phyloP scores from a whole-genome alignment of 225 moss, liverwort and hornwort species.

The Bryoerythrophyllum caledonicum region DNA sequence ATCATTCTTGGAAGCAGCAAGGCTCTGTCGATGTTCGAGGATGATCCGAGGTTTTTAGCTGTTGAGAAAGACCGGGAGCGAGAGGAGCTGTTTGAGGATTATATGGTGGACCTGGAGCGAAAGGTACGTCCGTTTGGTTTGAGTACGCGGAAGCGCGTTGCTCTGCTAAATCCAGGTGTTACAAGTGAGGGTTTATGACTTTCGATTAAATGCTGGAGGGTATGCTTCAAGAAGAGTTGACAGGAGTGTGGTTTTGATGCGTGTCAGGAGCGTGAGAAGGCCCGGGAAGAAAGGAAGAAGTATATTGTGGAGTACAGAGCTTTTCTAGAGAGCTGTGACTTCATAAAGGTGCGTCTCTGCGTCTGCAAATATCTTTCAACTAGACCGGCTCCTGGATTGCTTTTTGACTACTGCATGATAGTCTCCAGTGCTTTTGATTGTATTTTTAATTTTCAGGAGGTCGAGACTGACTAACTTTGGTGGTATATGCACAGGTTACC shows the following conservation, averaged over 20 bases:
- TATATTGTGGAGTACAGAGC: conserved; percentile 78
- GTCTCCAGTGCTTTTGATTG: background rate
- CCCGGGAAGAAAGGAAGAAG: conserved; percentile 96
- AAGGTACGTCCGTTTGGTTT: conserved; percentile 53
- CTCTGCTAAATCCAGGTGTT: background rate
- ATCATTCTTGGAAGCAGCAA: conserved; percentile 59
- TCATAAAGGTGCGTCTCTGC: conserved; percentile 65
- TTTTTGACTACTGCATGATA: background rate
- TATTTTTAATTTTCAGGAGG: background rate
- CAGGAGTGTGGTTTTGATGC: background rate
- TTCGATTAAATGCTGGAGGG: background rate
- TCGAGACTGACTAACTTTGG: background rate
- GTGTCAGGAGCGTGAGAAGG: conserved; percentile 93
- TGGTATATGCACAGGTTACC: conserved; percentile 59
- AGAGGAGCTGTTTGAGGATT: conserved; percentile 97
- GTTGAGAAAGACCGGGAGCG: conserved; percentile 96
- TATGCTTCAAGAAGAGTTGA: background rate
- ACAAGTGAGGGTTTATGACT: background rate
- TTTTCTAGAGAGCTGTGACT: conserved; percentile 91
- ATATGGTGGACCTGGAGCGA: conserved; percentile 89
- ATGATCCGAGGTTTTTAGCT: conserved; percentile 74
- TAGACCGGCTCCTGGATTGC: background rate
- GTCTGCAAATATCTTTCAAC: background rate
- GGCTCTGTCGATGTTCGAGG: conserved; percentile 78
- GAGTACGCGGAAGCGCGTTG: background rate